A percentile compares a stretch with the other conserved stretches of the same genome.
Conservation (phyloP, 768 basidiomycete species). For the Macrolepiota fuliginosa region DNA sequence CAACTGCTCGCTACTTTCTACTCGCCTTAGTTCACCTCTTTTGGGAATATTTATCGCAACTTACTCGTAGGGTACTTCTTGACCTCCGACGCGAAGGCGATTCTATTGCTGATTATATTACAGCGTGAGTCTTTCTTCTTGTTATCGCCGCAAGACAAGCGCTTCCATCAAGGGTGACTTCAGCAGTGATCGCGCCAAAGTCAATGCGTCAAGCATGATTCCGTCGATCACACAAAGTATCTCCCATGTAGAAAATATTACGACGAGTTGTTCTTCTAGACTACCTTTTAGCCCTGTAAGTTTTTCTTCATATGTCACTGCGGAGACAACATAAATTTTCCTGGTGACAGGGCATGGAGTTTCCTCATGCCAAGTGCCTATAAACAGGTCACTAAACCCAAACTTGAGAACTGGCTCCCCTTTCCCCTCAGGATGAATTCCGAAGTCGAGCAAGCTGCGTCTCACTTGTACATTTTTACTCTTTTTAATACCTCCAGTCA, state of each 20-base stretch:
- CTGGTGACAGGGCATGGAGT: not conserved
- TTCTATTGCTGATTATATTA: too few species aligned
- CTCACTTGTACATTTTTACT: not conserved
- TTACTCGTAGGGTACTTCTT: too few species aligned
- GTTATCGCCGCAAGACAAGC: not conserved
- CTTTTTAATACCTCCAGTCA: too few species aligned
- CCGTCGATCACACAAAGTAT: not conserved
- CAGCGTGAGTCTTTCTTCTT: not conserved
- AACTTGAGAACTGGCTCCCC: not conserved
- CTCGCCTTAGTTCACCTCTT: too few species aligned
- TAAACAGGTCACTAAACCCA: not conserved
- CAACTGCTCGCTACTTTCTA: too few species aligned
- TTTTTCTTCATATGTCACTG: not conserved
- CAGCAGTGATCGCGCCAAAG: not conserved
- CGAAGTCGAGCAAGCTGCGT: not conserved
- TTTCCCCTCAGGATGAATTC: not conserved
- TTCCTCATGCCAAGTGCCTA: not conserved
- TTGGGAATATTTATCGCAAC: too few species aligned
- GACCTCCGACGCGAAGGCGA: too few species aligned
- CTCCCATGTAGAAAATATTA: not conserved
- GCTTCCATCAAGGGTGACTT: not conserved
- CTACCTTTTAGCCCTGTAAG: not conserved
- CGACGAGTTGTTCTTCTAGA: not conserved
- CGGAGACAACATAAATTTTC: not conserved
- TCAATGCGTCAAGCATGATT: not conserved